These are phyloP conservation scores for Trichoderma sp. DNA, from an alignment of 2,329 filamentous ascomycete species.

Conservation along the genomic window DNA sequence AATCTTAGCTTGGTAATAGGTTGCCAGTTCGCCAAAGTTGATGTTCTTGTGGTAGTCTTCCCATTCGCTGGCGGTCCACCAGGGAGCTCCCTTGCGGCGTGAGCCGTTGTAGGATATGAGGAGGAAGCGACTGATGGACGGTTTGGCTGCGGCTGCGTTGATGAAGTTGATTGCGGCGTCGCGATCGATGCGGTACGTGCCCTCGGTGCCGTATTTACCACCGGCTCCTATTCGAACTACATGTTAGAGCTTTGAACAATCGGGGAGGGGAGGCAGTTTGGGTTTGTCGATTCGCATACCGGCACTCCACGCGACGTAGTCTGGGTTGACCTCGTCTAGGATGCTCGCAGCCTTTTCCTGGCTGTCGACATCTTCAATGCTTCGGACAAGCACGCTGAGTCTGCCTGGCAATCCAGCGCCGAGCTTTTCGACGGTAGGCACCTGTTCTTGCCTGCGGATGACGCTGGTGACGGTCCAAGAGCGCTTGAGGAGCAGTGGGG, in stretches of 20 bases:
- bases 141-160: conserved; percentile 53
- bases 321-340: conserved; percentile 57
- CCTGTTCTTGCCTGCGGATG: conserved; percentile 70
- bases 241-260: not conserved
- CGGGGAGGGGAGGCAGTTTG: not conserved
- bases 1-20: conserved; percentile 60
- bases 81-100: conserved; percentile 49
- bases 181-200: conserved; percentile 57
- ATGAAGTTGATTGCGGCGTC: conserved; percentile 63
- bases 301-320: conserved; percentile 68
- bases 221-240: conserved; percentile 46
- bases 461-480: conserved; percentile 76
- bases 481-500: conserved; percentile 69
- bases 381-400: conserved; percentile 66
- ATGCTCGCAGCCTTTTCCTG: conserved; percentile 60
- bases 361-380: conserved; percentile 66
- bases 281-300: conserved; percentile 47
- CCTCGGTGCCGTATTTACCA: conserved; percentile 54
- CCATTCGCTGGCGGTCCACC: conserved; percentile 55
- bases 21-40: conserved; percentile 41
- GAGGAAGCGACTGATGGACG: conserved; percentile 58
- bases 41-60: conserved; percentile 42
- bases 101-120: conserved; percentile 60
- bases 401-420: conserved; percentile 57
- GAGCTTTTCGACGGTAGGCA: conserved; percentile 59